Evolutionary conservation across 2,329 filamentous ascomycete species (phyloP).

Genomic region (Geosmithia flava): DNA sequence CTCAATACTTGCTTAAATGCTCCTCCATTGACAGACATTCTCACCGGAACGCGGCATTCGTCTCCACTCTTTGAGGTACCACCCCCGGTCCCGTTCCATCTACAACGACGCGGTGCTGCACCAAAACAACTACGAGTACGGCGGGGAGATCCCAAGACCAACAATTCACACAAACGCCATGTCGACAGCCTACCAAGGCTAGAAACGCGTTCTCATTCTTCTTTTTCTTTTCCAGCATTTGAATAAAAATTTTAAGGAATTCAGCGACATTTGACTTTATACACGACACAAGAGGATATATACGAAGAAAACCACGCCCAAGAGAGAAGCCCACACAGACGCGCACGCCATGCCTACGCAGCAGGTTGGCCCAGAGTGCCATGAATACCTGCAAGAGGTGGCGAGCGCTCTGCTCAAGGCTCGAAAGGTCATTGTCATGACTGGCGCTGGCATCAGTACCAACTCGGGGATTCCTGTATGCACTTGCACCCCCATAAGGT

Average conservation of each 20-base stretch:
- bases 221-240: neutral
- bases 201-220: neutral
- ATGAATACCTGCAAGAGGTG: constrained; percentile 47
- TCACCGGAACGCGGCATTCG: too few relatives aligned
- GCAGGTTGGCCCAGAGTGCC: constrained; percentile 38
- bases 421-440: constrained; percentile 58
- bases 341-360: constrained; percentile 40
- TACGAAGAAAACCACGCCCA: neutral
- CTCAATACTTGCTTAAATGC: too few relatives aligned
- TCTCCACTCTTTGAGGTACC: too few relatives aligned
- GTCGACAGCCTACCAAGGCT: neutral
- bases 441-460: constrained; percentile 62
- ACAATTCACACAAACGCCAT: neutral
- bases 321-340: neutral
- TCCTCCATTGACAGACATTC: too few relatives aligned
- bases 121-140: neutral
- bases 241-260: too few relatives aligned
- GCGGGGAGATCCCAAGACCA: too few relatives aligned
- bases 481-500: neutral
- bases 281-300: neutral
- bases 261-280: too few relatives aligned
- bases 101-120: neutral
- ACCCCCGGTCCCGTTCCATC: too few relatives aligned
- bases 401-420: constrained; percentile 52
- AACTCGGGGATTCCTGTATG: constrained; percentile 62